Evolutionary conservation across 768 basidiomycete genomes (phyloP).

Genomic region (Boletus barrowsii): DNA sequence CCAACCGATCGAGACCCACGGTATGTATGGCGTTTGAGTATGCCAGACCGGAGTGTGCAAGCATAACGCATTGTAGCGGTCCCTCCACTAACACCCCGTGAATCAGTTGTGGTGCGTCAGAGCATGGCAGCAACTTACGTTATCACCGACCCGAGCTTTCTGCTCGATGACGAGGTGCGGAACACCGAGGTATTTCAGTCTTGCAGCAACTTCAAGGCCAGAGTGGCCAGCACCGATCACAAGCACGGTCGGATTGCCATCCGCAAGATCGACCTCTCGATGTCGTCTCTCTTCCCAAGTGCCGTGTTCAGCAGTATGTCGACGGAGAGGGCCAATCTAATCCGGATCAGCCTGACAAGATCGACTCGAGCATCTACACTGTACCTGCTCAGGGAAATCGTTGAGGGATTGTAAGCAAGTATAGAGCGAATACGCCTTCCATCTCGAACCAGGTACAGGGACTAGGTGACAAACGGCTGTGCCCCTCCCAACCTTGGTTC

Average conservation of each 20-base stretch:
- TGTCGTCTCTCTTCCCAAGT: slow-evolving; percentile 46
- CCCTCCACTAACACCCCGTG: slow-evolving; percentile 41
- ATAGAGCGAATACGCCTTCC: slow-evolving; percentile 61
- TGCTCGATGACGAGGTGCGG: slow-evolving; percentile 54
- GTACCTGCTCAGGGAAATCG: slow-evolving; percentile 37
- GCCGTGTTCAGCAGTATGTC: not conserved
- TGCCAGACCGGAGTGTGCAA: slow-evolving; percentile 54
- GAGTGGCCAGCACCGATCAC: slow-evolving; percentile 66
- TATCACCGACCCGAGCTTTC: slow-evolving; percentile 51
- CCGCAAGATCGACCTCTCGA: slow-evolving; percentile 35
- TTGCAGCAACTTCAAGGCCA: slow-evolving; percentile 62
- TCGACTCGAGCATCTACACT: not conserved
- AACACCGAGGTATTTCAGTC: slow-evolving; percentile 60
- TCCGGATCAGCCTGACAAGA: not conserved
- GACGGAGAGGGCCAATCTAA: not conserved
- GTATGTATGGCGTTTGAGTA: slow-evolving; percentile 55
- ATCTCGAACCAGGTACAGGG: slow-evolving; percentile 39
- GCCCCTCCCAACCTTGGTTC: slow-evolving; percentile 44
- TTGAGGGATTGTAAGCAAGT: slow-evolving; percentile 61
- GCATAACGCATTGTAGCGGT: slow-evolving; percentile 55
- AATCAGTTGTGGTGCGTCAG: not conserved
- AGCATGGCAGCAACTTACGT: slow-evolving; percentile 10
- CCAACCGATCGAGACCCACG: slow-evolving; percentile 30
- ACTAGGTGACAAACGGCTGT: slow-evolving; percentile 54
- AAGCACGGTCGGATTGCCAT: slow-evolving; percentile 52